Evolutionary conservation across 2,329 filamentous ascomycete species (phyloP), one percentile per base, ranked within the genome.

Genomic region (Colletotrichum sp.): DNA sequence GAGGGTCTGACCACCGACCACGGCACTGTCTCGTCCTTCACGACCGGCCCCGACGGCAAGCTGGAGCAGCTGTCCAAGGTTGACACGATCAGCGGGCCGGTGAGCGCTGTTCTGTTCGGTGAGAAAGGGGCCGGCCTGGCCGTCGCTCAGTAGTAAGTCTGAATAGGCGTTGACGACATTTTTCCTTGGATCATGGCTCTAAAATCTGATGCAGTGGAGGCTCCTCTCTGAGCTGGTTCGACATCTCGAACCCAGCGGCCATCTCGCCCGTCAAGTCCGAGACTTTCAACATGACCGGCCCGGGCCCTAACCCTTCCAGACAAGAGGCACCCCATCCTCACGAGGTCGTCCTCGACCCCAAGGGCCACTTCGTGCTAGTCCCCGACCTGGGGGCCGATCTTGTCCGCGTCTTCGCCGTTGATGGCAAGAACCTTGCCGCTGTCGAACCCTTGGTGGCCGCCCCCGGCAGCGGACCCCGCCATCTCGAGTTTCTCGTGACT

Each of bases 371-470:
- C 82, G 79, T 94, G 32, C 80, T 94, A 10, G 88, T 92, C 10
- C 92, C 93, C 2, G 93, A 95, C 79, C 87, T 96, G 7, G 92
- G 93, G 55, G 88, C 90, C 72, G 93, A 95, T 79, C 80, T 91
- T 8, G 83, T 95, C 64, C 91, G 90, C 77, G 84, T 86, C 72
- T 95, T 90, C 81, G 80, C 84, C 71, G 87, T 93, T 79, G 84
- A 91, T 78, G 87, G 87, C 62, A 80, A 84, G 8, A 86, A 88
- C 36, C 83, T 87, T 77, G 87, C 86, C 30, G 80, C 84, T 26
- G 78, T 84, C 24, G 78, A 81, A 8, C 86, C 89, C 9, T 83
- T 90, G 44, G 78, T 83, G 44, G 82, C 88, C 68, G 77, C 85
- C 39, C 78, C 88, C 3, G 93, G 92, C 18, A 90, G 88, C 49